A percentile compares a stretch with the other conserved stretches of the same genome.
Evolutionary conservation across 371 early-diverging fungal genomes (phyloP).

Genomic region (Phascolomyces articulosus): DNA sequence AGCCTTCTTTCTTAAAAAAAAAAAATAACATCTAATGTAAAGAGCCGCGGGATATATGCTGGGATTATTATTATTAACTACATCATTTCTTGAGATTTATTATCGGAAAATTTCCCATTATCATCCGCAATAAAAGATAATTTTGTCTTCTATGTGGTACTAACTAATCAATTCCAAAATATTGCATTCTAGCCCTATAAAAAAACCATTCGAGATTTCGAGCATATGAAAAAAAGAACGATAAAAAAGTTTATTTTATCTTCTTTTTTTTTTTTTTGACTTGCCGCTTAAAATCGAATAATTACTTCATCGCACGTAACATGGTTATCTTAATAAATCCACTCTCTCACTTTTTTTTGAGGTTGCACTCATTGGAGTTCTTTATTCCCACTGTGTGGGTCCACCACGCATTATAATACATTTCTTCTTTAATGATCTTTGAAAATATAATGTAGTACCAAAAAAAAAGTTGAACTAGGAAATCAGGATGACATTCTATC

Average conservation of each 20-base stretch:
- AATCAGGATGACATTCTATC: background rate
- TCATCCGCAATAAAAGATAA: background rate
- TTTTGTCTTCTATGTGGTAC: background rate
- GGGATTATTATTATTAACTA: no score
- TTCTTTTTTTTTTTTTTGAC: background rate
- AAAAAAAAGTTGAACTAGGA: background rate
- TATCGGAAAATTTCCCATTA: background rate
- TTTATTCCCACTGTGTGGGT: background rate
- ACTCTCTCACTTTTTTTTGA: background rate
- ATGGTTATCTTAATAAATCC: background rate
- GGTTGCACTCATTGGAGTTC: slow-evolving; percentile 2
- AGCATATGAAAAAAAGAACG: background rate
- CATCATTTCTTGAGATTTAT: no score
- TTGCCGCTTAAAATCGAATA: slow-evolving; percentile 3
- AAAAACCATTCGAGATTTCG: background rate
- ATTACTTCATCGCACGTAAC: background rate
- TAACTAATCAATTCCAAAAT: slow-evolving; percentile 1
- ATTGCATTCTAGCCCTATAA: background rate
- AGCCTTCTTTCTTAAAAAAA: background rate
- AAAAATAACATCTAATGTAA: background rate
- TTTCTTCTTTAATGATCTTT: no score
- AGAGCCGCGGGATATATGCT: background rate
- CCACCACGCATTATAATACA: no score
- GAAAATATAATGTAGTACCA: background rate
- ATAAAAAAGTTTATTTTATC: no score